A percentile compares a stretch with the other conserved stretches of the same genome.
phyloP scores from a whole-genome alignment of 306 rosid genomes.

The Begonia fuchsioides region DNA sequence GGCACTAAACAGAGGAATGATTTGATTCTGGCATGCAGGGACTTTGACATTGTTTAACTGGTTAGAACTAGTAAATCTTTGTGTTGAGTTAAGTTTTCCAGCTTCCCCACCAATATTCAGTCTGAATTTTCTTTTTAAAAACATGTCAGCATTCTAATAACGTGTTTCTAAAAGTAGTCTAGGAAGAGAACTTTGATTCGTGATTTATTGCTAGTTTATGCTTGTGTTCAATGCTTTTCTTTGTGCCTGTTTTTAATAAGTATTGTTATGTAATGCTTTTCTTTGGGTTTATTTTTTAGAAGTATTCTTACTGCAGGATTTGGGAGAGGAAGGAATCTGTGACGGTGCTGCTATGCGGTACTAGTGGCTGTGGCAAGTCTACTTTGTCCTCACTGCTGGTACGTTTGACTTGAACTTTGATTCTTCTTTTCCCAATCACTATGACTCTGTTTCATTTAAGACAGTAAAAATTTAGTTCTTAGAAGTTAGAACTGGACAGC shows the following conservation, averaged over 20 bases:
- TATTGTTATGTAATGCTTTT: too few relatives aligned
- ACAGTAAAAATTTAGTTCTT: neutral
- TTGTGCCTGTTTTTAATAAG: too few relatives aligned
- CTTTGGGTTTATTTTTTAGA: too few relatives aligned
- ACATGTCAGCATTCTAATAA: too few relatives aligned
- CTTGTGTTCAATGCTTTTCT: too few relatives aligned
- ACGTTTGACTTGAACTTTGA: slow-evolving; percentile 15
- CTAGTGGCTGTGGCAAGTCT: slow-evolving; percentile 98
- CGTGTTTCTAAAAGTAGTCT: too few relatives aligned
- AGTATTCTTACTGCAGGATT: slow-evolving; percentile 31
- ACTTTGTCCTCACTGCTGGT: slow-evolving; percentile 96
- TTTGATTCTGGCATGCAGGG: slow-evolving; percentile 85
- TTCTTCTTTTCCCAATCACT: slow-evolving; percentile 3
- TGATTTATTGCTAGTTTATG: too few relatives aligned
- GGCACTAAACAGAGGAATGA: slow-evolving; percentile 89
- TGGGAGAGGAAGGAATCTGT: slow-evolving; percentile 90
- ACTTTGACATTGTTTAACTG: neutral
- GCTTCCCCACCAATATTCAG: too few relatives aligned
- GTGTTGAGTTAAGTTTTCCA: too few relatives aligned
- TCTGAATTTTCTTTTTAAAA: too few relatives aligned
- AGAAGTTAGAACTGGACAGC: neutral
- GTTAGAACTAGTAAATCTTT: too few relatives aligned
- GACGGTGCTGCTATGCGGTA: slow-evolving; percentile 82
- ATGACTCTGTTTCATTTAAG: neutral
- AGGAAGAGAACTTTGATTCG: too few relatives aligned